phyloP scores from a whole-genome alignment of 129 eudicot genomes.

The Daucus carota region DNA sequence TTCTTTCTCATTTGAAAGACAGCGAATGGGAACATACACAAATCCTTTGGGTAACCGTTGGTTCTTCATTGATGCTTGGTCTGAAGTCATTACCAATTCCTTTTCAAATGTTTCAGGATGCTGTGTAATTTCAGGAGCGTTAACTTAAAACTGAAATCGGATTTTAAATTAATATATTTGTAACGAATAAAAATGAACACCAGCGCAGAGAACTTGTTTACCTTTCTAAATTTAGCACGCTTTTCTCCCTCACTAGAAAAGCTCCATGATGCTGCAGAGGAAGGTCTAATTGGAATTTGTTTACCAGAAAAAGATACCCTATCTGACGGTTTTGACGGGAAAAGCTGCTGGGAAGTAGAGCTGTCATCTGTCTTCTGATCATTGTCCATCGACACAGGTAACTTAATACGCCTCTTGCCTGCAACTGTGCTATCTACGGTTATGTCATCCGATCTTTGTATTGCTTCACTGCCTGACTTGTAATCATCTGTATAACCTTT shows the following conservation, averaged over 20 bases:
- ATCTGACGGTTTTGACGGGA: constrained; percentile 40
- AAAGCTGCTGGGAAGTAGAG: constrained; percentile 58
- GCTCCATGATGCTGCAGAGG: constrained; percentile 31
- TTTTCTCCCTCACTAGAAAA: constrained; percentile 46
- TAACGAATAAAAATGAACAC: neutral
- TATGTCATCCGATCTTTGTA: constrained; percentile 86
- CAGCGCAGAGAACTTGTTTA: constrained; percentile 10
- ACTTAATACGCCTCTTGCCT: constrained; percentile 55
- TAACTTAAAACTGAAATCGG: neutral
- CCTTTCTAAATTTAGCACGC: constrained; percentile 49
- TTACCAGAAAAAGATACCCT: constrained; percentile 67
- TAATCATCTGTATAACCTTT: constrained; percentile 61
- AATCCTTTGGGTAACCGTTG: constrained; percentile 91
- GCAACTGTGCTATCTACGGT: constrained; percentile 83
- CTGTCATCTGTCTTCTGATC: constrained; percentile 88
- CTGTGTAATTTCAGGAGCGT: constrained; percentile 28
- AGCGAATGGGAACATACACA: constrained; percentile 72
- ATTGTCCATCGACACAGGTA: constrained; percentile 60
- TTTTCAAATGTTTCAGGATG: constrained; percentile 68
- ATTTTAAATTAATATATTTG: neutral
- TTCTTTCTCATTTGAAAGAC: constrained; percentile 76
- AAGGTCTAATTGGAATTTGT: constrained; percentile 75
- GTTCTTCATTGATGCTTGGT: constrained; percentile 88
- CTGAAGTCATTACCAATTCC: constrained; percentile 90
- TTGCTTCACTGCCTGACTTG: constrained; percentile 62